Conservation (phyloP, 495 filamentous ascomycete species). For the Penicillium turbatum region DNA sequence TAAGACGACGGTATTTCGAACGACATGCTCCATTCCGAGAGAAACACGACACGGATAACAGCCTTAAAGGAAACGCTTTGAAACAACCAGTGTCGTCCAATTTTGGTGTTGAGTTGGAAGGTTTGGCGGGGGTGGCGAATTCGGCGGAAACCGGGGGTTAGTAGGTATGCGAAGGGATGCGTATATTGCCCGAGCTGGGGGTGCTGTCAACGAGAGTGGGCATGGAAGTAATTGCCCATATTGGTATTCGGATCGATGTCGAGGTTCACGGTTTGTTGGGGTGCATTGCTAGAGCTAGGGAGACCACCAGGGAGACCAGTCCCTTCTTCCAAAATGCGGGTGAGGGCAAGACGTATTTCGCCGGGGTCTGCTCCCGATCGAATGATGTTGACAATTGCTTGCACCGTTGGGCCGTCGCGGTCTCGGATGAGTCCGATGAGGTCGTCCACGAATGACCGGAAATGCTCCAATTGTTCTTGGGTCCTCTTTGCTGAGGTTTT, state of each 20-base stretch:
- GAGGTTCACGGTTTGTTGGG: not conserved
- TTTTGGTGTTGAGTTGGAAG: not conserved
- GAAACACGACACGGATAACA: not conserved
- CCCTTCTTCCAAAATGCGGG: not conserved
- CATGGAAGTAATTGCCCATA: constrained; percentile 1
- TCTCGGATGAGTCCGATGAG: constrained; percentile 27
- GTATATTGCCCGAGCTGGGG: not conserved
- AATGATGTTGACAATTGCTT: constrained; percentile 27
- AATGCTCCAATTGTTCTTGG: constrained; percentile 30
- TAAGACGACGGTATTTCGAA: not conserved
- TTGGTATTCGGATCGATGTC: not conserved
- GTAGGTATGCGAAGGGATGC: not conserved
- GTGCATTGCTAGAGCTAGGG: not conserved
- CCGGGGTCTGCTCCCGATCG: constrained; percentile 10
- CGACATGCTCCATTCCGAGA: not conserved
- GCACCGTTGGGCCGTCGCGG: constrained; percentile 16
- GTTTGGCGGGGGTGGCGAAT: not conserved
- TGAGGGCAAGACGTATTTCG: not conserved
- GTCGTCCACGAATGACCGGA: constrained; percentile 28
- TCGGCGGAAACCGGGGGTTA: not conserved
- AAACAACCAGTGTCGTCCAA: not conserved
- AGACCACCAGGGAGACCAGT: not conserved
- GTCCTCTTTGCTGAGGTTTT: constrained; percentile 33
- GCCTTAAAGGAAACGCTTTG: not conserved
- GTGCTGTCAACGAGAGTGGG: not conserved